These are phyloP conservation scores for Penicillium sp. DNA, from an alignment of 2,329 filamentous ascomycete genomes.

Conservation along the genomic window DNA sequence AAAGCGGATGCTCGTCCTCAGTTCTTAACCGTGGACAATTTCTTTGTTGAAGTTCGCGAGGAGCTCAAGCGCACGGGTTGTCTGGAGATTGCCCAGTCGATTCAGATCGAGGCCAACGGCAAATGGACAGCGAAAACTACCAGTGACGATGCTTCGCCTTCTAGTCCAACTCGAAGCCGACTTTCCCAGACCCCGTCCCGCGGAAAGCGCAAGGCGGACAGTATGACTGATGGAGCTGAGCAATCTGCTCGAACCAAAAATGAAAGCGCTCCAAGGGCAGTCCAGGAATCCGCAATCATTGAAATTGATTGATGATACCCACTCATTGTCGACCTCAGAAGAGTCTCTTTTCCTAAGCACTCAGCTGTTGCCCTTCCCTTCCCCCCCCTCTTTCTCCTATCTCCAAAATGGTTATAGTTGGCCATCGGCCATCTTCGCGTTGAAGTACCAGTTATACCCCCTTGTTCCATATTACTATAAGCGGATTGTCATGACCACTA, in stretches of 20 bases:
- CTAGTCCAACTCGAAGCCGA: neutral
- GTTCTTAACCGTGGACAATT: constrained; percentile 71
- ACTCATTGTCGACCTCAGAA: neutral
- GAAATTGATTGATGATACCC: constrained; percentile 23
- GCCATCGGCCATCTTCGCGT: neutral
- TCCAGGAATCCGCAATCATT: constrained; percentile 17
- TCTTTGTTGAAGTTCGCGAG: constrained; percentile 64
- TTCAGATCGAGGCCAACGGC: constrained; percentile 66
- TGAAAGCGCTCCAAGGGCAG: constrained; percentile 1
- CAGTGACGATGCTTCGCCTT: constrained; percentile 20
- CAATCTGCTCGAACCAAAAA: constrained; percentile 22
- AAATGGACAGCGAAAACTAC: constrained; percentile 61
- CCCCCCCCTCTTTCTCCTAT: neutral
- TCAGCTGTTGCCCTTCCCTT: neutral
- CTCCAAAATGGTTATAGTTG: neutral
- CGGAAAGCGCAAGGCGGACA: constrained; percentile 18
- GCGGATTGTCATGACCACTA: neutral
- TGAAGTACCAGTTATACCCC: constrained; percentile 16
- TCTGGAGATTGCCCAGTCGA: constrained; percentile 58
- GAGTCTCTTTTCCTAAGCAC: no score
- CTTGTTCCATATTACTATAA: neutral
- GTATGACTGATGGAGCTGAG: neutral
- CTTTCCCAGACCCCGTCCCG: neutral
- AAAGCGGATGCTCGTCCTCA: constrained; percentile 73
- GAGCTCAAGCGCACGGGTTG: constrained; percentile 54